Base-by-base conservation (phyloP, 805 yeast species). In the Candida qinlingensis region DNA sequence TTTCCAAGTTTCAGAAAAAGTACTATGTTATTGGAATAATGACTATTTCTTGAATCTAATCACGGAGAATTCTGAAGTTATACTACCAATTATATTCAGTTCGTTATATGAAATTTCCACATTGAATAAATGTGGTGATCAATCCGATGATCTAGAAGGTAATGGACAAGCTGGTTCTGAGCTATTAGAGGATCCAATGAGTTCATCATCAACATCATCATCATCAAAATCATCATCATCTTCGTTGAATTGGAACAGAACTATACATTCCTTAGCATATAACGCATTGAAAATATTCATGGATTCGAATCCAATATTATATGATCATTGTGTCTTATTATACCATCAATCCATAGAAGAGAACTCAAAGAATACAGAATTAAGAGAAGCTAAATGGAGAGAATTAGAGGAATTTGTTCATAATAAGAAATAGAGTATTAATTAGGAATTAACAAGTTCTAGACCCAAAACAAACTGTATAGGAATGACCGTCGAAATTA, bases 1-100 rank as follows among this genome's bases (percentile, higher is more conserved):
- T 71, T 95, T 94, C 74, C 99, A 94, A 74, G 97, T 94, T 28
- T 86, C 95, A 49, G 99, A 94, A 69, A 89, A 95, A 58, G 97
- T 94, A 2, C 77, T 94, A 51, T 86, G 91, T 63, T 89, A 82
- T 67, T 94, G 97, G 94, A 87, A 88, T 60, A 92, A 92, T 66
- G 98, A 94, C 63, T 91, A 88, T 69, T 91, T 94, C 66, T 79
- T 91, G 54, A 85, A 90, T 39, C 70, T 92, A 58, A 90, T 94
- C 43, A 88, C 95, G 25, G 98, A 94, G 61, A 87, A 87, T 65
- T 91, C 96, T 7, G 96, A 90, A 59, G 91, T 87, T 36, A 89
- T 92, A 47, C 72, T 94, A 58, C 98, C 99, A 30, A 90, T 94
- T 41, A 80, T 94, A 36, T 94, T 89, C 68, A 85, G 96, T 1